phyloP scores from a whole-genome alignment of 495 filamentous ascomycete genomes.

The Penicillium antarcticum region DNA sequence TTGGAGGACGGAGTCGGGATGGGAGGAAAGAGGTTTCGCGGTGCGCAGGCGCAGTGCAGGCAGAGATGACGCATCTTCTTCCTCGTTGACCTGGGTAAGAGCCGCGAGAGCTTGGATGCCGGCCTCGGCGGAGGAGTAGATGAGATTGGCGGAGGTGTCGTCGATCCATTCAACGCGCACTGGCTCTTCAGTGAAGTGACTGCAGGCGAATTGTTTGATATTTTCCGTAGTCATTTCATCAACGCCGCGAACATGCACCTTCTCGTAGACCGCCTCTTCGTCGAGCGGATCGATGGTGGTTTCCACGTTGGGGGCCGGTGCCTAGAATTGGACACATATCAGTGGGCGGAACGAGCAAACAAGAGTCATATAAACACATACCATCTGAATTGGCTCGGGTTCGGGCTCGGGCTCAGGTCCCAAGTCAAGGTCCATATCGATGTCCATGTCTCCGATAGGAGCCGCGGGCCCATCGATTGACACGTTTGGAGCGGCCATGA shows the following conservation, averaged over 20 bases:
- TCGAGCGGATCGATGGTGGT: conserved; percentile 22
- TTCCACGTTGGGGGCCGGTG: conserved; percentile 19
- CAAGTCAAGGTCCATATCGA: conserved; percentile 73
- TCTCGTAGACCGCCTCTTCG: conserved; percentile 45
- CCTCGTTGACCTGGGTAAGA: conserved; percentile 46
- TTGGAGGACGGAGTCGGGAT: conserved; percentile 66
- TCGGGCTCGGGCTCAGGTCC: conserved; percentile 46
- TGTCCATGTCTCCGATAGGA: conserved; percentile 57
- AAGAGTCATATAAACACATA: conserved; percentile 14
- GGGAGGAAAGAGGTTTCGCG: conserved; percentile 61
- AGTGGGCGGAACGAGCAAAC: not conserved
- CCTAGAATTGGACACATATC: conserved; percentile 12
- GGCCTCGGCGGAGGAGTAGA: conserved; percentile 68
- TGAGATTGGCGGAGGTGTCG: conserved; percentile 82
- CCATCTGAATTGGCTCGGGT: conserved; percentile 33
- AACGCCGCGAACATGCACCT: conserved; percentile 79
- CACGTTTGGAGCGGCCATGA: conserved; percentile 6
- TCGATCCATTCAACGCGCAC: conserved; percentile 88
- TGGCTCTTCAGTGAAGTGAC: conserved; percentile 59
- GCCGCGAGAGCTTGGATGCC: conserved; percentile 69
- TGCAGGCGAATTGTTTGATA: conserved; percentile 64
- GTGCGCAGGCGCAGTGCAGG: conserved; percentile 50
- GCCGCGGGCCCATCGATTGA: conserved; percentile 5
- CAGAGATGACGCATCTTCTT: conserved; percentile 35
- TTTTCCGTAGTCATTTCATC: conserved; percentile 76